Conservation (phyloP, 2,329 filamentous ascomycete genomes). For the Trichoderma simmonsii region DNA sequence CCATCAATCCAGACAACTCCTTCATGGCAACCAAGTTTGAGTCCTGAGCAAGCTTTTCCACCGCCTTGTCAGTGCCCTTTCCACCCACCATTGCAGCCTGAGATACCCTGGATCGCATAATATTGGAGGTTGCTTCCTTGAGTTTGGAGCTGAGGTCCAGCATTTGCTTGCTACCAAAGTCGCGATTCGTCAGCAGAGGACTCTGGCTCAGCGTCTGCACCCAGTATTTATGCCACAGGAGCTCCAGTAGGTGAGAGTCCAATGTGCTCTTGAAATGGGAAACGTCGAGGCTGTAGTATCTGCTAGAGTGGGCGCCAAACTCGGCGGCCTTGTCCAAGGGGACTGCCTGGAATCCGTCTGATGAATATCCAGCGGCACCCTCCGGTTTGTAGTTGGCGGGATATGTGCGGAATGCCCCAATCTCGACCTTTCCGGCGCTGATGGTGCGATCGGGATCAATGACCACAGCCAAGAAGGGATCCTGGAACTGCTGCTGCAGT, state of each 20-base stretch:
- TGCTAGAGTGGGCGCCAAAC: slow-evolving; percentile 86
- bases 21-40: slow-evolving; percentile 59
- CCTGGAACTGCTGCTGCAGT: slow-evolving; percentile 79
- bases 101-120: slow-evolving; percentile 27
- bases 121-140: slow-evolving; percentile 52
- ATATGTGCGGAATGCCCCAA: slow-evolving; percentile 92
- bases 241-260: slow-evolving; percentile 79
- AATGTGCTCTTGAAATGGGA: slow-evolving; percentile 93
- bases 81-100: slow-evolving; percentile 29
- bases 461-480: slow-evolving; percentile 93
- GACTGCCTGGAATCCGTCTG: slow-evolving; percentile 69
- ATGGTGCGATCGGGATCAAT: slow-evolving; percentile 96
- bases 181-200: slow-evolving; percentile 85
- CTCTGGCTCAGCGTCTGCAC: slow-evolving; percentile 91
- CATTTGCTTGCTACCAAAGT: slow-evolving; percentile 91
- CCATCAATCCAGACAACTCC: slow-evolving; percentile 61
- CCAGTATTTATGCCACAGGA: slow-evolving; percentile 99
- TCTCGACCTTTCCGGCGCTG: slow-evolving; percentile 91
- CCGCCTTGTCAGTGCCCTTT: slow-evolving; percentile 41
- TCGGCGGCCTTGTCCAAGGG: slow-evolving; percentile 93
- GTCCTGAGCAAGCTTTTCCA: slow-evolving; percentile 61
- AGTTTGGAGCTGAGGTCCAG: slow-evolving; percentile 83
- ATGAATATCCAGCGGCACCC: slow-evolving; percentile 22
- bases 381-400: slow-evolving; percentile 66
- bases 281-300: slow-evolving; percentile 89